These are phyloP conservation scores for Metschnikowia proteae DNA, from an alignment of 805 yeast genomes.

Conservation along the genomic window DNA sequence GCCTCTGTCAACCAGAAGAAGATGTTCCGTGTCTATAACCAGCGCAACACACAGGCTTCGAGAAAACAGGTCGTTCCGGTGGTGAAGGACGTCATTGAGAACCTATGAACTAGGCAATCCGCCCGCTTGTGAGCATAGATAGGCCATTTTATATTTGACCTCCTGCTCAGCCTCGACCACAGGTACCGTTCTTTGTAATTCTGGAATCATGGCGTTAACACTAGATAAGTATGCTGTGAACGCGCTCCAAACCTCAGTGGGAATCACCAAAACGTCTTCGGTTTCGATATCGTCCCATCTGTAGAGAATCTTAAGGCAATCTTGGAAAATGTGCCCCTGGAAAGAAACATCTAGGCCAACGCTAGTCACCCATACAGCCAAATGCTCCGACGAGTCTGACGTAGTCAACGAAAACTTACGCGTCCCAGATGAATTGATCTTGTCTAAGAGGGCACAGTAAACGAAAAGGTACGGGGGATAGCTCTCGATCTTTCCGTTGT, in stretches of 20 bases:
- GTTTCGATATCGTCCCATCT: conserved; percentile 7
- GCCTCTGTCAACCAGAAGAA: conserved; percentile 10
- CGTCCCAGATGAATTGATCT: conserved; percentile 36
- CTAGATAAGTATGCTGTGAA: conserved; percentile 7
- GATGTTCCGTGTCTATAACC: conserved; percentile 38
- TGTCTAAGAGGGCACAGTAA: conserved; percentile 29
- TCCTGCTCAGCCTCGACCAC: conserved; percentile 11
- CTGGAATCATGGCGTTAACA: conserved; percentile 10
- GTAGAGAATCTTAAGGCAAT: conserved; percentile 31
- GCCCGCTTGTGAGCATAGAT: conserved; percentile 16
- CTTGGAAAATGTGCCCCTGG: conserved; percentile 13
- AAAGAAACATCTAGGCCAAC: conserved; percentile 31
- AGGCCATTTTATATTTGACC: conserved; percentile 22
- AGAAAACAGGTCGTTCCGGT: conserved; percentile 85
- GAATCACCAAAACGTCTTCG: conserved; percentile 12
- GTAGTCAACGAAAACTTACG: conserved; percentile 28
- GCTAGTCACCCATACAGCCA: conserved; percentile 35
- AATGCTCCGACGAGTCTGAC: conserved; percentile 11
- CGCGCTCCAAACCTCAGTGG: conserved; percentile 10
- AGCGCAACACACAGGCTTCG: conserved; percentile 55
- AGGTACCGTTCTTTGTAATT: conserved; percentile 2
- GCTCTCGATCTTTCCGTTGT: conserved; percentile 13
- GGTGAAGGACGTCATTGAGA: conserved; percentile 32
- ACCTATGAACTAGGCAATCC: background rate
- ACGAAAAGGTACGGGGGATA: conserved; percentile 20